Evolutionary conservation across 352 stramenopile species (phyloP).

Genomic region (Saprolegnia parasitica): DNA sequence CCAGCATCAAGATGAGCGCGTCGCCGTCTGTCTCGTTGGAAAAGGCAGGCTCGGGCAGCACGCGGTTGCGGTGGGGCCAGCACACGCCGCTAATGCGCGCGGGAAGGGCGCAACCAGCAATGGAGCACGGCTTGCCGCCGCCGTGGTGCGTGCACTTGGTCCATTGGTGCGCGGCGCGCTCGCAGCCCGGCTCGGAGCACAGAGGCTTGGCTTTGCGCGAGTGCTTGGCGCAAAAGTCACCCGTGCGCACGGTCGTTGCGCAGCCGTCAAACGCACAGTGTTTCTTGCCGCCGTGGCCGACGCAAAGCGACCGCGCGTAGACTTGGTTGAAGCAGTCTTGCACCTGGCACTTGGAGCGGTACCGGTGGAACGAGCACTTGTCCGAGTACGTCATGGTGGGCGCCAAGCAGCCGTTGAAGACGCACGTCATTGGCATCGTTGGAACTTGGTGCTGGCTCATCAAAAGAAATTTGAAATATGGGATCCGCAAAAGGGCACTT

Average conservation of each 20-base stretch:
- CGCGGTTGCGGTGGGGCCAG: conserved; percentile 10
- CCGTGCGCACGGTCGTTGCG: not conserved
- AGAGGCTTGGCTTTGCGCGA: not conserved
- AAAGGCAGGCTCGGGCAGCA: not conserved
- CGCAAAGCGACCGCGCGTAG: conserved; percentile 1
- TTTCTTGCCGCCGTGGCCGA: conserved; percentile 11
- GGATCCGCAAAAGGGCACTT: not conserved
- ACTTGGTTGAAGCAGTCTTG: conserved; percentile 20
- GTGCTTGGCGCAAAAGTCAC: conserved; percentile 9
- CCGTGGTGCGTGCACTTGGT: conserved; percentile 10
- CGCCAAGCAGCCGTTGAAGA: conserved; percentile 12
- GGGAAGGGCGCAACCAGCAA: not conserved
- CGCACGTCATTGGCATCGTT: not conserved
- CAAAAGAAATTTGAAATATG: not conserved
- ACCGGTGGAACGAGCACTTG: conserved; percentile 22
- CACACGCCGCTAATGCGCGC: not conserved
- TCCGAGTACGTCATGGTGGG: not conserved
- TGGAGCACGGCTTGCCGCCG: not conserved
- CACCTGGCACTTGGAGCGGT: not conserved
- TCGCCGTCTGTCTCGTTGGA: not conserved
- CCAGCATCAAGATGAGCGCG: not conserved
- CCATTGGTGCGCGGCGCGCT: not conserved
- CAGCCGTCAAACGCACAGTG: not conserved
- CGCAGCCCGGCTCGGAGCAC: conserved; percentile 6
- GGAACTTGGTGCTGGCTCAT: too few relatives aligned